Base-by-base conservation (phyloP, 805 yeast genomes). In the Cephaloascus albidus region DNA sequence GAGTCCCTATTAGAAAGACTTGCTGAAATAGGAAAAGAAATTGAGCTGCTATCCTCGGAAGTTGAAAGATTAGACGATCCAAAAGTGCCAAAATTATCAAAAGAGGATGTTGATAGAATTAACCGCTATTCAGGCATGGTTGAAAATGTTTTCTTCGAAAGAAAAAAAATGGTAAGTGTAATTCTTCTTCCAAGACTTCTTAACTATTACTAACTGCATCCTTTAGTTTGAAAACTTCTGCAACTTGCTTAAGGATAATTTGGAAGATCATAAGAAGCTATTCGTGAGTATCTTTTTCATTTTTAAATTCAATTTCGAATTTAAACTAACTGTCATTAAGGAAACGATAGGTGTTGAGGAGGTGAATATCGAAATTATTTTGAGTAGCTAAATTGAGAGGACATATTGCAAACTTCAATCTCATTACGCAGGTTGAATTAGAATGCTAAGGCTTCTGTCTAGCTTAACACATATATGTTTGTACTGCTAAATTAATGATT, bases 201-300 rank as follows among this genome's bases (percentile, higher is more conserved):
- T 10, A 12, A 14, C 15, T 14, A 14, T n/a, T 5, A n/a, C 20
- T 5, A 16, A 10, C 30, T 12, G 10, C 16, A 12, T 26, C 3
- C 10, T 28, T n/a, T 17, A 45, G 47, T 43, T 43, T 18, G 32
- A 40, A 6, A 26, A 37, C 14, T 35, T 48, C 12, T 30, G 36
- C 1, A 33, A 30, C 2, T 33, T 39, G 20, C 35, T 48, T 3
- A 43, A 41, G 28, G 48, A 48, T 5, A 35, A 38, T 3, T 33
- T 42, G 3, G 48, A 45, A n/a, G 46, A 45, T 27, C 41, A 36
- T 35, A 31, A 43, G 20, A 18, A 27, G 20, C 33, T 40, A 19
- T 16, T 43, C 17, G 49, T 46, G 38, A 35, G 45, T 43, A 20
- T 14, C 15, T 20, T n/a, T n/a, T n/a, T n/a, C n/a, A n/a, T n/a